phyloP scores from a whole-genome alignment of 768 basidiomycete genomes.

The Leucosporidium scottii region DNA sequence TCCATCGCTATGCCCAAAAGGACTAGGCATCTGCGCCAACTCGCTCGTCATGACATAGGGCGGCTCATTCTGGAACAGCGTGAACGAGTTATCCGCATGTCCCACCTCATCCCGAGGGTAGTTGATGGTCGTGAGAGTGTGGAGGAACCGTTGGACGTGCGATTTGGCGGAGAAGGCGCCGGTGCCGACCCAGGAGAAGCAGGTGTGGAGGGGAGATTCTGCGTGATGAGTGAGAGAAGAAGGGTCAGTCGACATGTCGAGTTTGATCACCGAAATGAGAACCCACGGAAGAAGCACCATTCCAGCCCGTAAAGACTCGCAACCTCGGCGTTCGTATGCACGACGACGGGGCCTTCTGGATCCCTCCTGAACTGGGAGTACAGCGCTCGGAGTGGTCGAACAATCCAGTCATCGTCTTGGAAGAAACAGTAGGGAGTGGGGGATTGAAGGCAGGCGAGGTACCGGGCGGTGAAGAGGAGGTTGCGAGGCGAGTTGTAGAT shows the following conservation, averaged over 20 bases:
- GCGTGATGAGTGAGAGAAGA: neutral
- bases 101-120: slow-evolving; percentile 19
- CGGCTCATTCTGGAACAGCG: slow-evolving; percentile 29
- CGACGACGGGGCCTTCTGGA: slow-evolving; percentile 27
- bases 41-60: slow-evolving; percentile 21
- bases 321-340: slow-evolving; percentile 20
- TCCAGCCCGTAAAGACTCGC: slow-evolving; percentile 26
- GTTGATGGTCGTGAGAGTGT: neutral
- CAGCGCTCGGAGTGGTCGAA: slow-evolving; percentile 20
- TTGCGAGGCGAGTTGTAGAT: slow-evolving; percentile 36
- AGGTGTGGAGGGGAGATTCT: slow-evolving; percentile 33
- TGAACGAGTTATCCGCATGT: slow-evolving; percentile 35
- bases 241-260: too few species aligned
- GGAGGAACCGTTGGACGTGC: slow-evolving; percentile 25
- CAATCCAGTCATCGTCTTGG: slow-evolving; percentile 38
- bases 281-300: slow-evolving; percentile 38
- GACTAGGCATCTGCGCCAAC: slow-evolving; percentile 12
- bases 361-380: slow-evolving; percentile 33
- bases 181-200: slow-evolving; percentile 35
- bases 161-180: slow-evolving; percentile 29
- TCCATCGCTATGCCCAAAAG: slow-evolving; percentile 23
- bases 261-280: neutral
- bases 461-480: slow-evolving; percentile 31
- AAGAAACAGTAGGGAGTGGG: slow-evolving; percentile 29
- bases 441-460: slow-evolving; percentile 31